Evolutionary conservation across 306 rosid species (phyloP), one percentile per base, ranked within the genome.

Genomic region (Lablab purpureus): DNA sequence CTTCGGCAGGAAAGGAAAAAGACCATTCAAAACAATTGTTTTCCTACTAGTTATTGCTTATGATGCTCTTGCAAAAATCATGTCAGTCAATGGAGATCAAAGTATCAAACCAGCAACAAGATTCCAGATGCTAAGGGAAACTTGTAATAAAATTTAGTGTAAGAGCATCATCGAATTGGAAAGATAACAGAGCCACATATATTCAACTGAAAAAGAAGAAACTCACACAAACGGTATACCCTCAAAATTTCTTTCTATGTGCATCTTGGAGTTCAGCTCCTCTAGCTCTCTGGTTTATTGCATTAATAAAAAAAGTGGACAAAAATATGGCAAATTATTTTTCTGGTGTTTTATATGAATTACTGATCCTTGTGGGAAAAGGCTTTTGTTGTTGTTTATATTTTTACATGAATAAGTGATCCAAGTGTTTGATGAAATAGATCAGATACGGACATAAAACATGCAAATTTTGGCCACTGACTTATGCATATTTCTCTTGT

Each of bases 181-280:
- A 78, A 56, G 36, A 19, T 13, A 43, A 18, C 18, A 7, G 36
- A 45, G 68, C 51, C 51, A 68, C 62, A 69, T 43, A 47, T 43
- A 56, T 67, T 49, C 62, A 58, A 5, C 58, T 47, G 27, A 69
- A 68, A 68, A 78, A 67, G 12, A 78, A 45, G 25, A 78, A 77
- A 55, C 37, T 28, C 46, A 28, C 4, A 46, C 19, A 30, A 55
- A 41, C 28, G 36, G 76, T 56, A 27, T 21, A 50, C 23, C 54
- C 32, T 49, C 22, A 5, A 32, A 54, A 54, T 15, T 19, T 36
- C 15, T 65, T 47, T 32, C 18, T 64, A 64, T 19, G 65, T 6
- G n/a, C 81, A 36, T 62, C 64, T 34, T 34, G 66, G 66, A 63
- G 22, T 40, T 58, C 32, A 62, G 10, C 9, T 41, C 34, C 45